A percentile compares a stretch with the other conserved stretches of the same genome.
phyloP scores from a whole-genome alignment of 768 basidiomycete species.

The Panellus pusillus region DNA sequence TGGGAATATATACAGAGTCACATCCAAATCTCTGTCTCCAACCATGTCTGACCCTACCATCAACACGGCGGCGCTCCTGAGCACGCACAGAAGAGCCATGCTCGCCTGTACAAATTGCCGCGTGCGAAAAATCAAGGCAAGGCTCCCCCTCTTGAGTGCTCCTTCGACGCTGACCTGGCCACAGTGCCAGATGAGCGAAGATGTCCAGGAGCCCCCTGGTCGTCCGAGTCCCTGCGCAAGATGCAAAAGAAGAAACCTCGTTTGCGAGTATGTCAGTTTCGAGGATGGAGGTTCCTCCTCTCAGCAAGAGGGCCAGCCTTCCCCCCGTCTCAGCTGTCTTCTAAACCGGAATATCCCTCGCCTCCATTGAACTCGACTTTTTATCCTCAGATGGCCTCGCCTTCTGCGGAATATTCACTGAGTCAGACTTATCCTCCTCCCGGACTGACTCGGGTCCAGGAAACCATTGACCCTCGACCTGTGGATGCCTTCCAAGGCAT shows the following conservation, averaged over 20 bases:
- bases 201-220: constrained; percentile 25
- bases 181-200: constrained; percentile 33
- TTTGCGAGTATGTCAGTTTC: constrained; percentile 45
- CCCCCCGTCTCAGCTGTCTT: neutral
- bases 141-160: neutral
- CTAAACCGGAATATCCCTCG: neutral
- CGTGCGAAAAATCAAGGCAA: constrained; percentile 54
- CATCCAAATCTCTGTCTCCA: neutral
- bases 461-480: no score
- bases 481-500: no score
- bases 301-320: constrained; percentile 3
- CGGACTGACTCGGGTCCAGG: no score
- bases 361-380: no score
- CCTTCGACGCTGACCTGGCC: neutral
- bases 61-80: constrained; percentile 10
- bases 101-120: constrained; percentile 60
- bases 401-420: no score
- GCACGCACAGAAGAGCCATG: constrained; percentile 37
- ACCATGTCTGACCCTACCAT: constrained; percentile 8
- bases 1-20: constrained; percentile 17
- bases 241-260: constrained; percentile 37
- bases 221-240: constrained; percentile 41
- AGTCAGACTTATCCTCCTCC: no score
- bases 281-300: constrained; percentile 28
- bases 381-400: neutral